Evolutionary conservation across 345 rosid species (phyloP).

Genomic region (Linum usitatissimum): DNA sequence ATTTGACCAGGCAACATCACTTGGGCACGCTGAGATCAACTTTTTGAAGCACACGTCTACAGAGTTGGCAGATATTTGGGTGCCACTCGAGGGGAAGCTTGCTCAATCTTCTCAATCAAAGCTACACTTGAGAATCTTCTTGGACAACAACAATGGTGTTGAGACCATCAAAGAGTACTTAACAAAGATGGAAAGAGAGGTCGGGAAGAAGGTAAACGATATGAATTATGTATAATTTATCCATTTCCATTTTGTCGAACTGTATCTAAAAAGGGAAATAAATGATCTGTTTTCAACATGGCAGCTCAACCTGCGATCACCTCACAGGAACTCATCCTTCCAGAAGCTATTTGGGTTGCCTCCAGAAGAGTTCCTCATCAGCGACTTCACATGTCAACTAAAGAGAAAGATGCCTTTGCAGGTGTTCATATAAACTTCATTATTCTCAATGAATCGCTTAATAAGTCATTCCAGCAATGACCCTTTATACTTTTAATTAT

Average conservation of each 20-base stretch:
- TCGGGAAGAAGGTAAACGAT: slow-evolving; percentile 70
- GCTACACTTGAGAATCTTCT: slow-evolving; percentile 61
- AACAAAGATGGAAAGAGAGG: slow-evolving; percentile 81
- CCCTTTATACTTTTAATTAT: not conserved
- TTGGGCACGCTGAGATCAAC: slow-evolving; percentile 80
- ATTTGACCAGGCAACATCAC: slow-evolving; percentile 74
- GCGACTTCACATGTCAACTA: slow-evolving; percentile 62
- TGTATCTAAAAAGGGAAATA: slow-evolving; percentile 8
- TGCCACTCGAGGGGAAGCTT: slow-evolving; percentile 65
- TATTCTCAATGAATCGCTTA: too few species aligned
- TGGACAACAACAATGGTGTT: slow-evolving; percentile 70
- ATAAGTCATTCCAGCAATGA: too few species aligned
- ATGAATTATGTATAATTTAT: not conserved
- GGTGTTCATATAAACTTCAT: slow-evolving; percentile 31
- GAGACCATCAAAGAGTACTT: slow-evolving; percentile 66
- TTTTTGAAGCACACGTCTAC: slow-evolving; percentile 62
- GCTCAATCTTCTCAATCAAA: slow-evolving; percentile 77
- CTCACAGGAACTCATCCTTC: slow-evolving; percentile 62
- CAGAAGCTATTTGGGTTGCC: slow-evolving; percentile 85
- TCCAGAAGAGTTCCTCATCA: slow-evolving; percentile 74
- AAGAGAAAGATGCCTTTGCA: slow-evolving; percentile 80
- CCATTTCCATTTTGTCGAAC: not conserved
- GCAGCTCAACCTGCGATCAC: slow-evolving; percentile 71
- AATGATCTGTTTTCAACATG: slow-evolving; percentile 3
- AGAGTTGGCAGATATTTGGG: slow-evolving; percentile 76